Evolutionary conservation across 495 filamentous ascomycete species (phyloP).

Genomic region (Schizothecium vesticola): DNA sequence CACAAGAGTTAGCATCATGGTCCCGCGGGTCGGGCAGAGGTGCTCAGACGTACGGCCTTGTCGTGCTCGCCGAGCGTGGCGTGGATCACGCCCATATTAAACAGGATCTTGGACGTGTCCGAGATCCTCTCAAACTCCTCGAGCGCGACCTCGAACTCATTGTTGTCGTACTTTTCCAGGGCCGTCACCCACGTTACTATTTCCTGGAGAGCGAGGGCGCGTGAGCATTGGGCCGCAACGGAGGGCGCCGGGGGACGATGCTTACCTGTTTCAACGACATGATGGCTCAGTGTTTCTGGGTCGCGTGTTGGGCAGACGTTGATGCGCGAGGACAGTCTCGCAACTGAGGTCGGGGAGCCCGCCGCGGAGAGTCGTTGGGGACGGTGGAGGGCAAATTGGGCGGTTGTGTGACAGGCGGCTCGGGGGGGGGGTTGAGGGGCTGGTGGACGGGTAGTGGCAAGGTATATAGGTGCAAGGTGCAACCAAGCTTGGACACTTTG

Average conservation of each 20-base stretch:
- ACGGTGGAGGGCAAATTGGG: conserved; percentile 16
- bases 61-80: conserved; percentile 96
- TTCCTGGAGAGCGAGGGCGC: conserved; percentile 57
- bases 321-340: conserved; percentile 7
- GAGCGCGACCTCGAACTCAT: conserved; percentile 87
- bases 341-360: not conserved
- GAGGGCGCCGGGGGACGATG: not conserved
- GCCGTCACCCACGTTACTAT: conserved; percentile 98
- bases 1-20: conserved; percentile 5
- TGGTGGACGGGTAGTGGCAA: conserved; percentile 13
- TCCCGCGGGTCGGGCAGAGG: not conserved
- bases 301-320: conserved; percentile 1
- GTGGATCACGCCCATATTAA: conserved; percentile 98
- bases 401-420: conserved; percentile 20
- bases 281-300: conserved; percentile 19
- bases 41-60: conserved; percentile 72
- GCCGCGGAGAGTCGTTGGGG: conserved; percentile 1
- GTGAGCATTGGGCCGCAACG: not conserved
- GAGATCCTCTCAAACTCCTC: conserved; percentile 77
- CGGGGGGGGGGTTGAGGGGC: conserved; percentile 22
- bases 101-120: conserved; percentile 97
- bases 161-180: conserved; percentile 86
- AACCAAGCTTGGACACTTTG: not conserved
- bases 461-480: conserved; percentile 18
- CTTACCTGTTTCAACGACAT: conserved; percentile 78